phyloP scores from a whole-genome alignment of 2,329 filamentous ascomycete species.

The Calonectria hongkongensis region DNA sequence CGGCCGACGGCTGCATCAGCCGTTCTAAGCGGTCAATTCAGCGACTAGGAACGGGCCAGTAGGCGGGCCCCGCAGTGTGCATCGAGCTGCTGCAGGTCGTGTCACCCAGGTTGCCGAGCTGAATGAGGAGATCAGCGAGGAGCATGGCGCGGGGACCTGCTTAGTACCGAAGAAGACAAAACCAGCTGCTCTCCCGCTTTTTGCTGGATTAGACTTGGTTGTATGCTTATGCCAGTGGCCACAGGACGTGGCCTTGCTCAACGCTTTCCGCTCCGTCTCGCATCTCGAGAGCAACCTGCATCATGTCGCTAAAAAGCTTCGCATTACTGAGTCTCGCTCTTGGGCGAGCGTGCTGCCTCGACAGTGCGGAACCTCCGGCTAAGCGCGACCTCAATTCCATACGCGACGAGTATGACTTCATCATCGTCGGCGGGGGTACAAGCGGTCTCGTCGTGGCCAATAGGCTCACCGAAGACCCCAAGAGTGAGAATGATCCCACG shows the following conservation, averaged over 20 bases:
- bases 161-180: not conserved
- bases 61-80: not conserved
- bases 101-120: not conserved
- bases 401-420: constrained; percentile 10
- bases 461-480: constrained; percentile 10
- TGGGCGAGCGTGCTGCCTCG: not conserved
- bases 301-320: not conserved
- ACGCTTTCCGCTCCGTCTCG: not conserved
- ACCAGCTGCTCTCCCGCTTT: not conserved
- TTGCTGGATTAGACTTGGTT: not conserved
- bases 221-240: not conserved
- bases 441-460: constrained; percentile 9
- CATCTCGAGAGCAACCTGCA: not conserved
- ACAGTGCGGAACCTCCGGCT: not conserved
- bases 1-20: constrained; percentile 21
- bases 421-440: constrained; percentile 6
- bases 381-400: constrained; percentile 1
- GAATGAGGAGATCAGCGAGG: not conserved
- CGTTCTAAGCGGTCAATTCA: not conserved
- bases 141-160: not conserved
- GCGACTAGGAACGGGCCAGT: constrained; percentile 4
- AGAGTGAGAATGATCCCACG: not conserved
- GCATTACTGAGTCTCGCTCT: not conserved
- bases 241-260: not conserved
- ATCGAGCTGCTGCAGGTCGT: not conserved